phyloP scores from a whole-genome alignment of 2,329 filamentous ascomycete genomes.

The Chaetomium sp. region DNA sequence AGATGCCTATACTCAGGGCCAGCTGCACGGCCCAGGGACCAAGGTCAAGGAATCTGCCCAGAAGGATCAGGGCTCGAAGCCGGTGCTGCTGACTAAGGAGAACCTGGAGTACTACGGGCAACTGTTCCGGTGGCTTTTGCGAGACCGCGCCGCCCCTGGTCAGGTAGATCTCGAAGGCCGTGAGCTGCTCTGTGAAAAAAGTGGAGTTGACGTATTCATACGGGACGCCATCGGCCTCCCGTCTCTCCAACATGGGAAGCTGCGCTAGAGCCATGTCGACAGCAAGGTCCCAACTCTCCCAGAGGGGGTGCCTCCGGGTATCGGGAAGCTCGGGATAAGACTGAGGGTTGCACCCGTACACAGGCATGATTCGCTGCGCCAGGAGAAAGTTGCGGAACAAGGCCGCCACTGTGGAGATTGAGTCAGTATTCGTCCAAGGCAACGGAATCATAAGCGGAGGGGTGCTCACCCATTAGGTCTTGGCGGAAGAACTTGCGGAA shows the following conservation, averaged over 20 bases:
- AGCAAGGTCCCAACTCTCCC: slow-evolving; percentile 97
- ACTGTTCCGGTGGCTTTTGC: slow-evolving; percentile 86
- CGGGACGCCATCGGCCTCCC: slow-evolving; percentile 69
- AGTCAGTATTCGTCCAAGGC: background rate
- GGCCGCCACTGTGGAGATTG: slow-evolving; percentile 70
- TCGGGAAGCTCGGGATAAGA: slow-evolving; percentile 91
- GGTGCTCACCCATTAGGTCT: slow-evolving; percentile 71
- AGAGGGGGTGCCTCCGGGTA: slow-evolving; percentile 90
- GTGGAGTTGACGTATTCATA: slow-evolving; percentile 94
- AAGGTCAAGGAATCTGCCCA: slow-evolving; percentile 91
- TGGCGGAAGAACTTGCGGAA: slow-evolving; percentile 98
- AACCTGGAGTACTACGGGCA: slow-evolving; percentile 94
- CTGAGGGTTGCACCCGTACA: slow-evolving; percentile 92
- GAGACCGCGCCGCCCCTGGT: slow-evolving; percentile 77
- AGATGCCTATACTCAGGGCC: slow-evolving; percentile 95
- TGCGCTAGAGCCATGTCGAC: slow-evolving; percentile 94
- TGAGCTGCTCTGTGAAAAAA: slow-evolving; percentile 96
- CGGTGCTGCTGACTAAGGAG: slow-evolving; percentile 93
- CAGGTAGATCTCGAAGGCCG: slow-evolving; percentile 95
- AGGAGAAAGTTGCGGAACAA: slow-evolving; percentile 95
- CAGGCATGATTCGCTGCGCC: slow-evolving; percentile 92
- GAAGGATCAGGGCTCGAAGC: slow-evolving; percentile 83
- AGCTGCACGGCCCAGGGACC: slow-evolving; percentile 99
- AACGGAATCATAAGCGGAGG: background rate
- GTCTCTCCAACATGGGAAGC: slow-evolving; percentile 80